These are phyloP conservation scores for Exophiala dermatitidis DNA, from an alignment of 2,329 filamentous ascomycete species.

Conservation along the genomic window DNA sequence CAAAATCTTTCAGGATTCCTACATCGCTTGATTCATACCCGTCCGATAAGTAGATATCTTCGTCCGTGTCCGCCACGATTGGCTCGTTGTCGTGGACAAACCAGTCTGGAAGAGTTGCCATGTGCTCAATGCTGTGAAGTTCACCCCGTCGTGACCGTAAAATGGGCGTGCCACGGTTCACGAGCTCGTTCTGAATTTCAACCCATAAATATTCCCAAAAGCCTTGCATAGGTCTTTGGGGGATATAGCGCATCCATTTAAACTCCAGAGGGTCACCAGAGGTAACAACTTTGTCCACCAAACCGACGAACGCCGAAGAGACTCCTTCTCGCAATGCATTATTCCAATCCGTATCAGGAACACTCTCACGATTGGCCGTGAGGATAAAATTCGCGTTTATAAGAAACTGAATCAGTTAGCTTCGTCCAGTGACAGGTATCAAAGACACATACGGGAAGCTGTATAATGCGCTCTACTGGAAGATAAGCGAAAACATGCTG, in stretches of 20 bases:
- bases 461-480: conserved; percentile 3
- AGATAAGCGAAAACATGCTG: conserved; percentile 17
- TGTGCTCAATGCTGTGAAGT: neutral
- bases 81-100: conserved; percentile 12
- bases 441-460: conserved; percentile 1
- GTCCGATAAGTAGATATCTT: conserved; percentile 13
- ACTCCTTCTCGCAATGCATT: neutral
- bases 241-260: conserved; percentile 17
- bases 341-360: conserved; percentile 11
- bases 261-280: conserved; percentile 3
- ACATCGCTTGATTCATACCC: conserved; percentile 5
- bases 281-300: neutral
- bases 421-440: neutral
- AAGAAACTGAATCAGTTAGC: conserved; percentile 7
- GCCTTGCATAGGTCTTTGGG: conserved; percentile 3
- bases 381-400: conserved; percentile 14
- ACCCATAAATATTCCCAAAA: conserved; percentile 9
- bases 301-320: neutral
- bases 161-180: neutral
- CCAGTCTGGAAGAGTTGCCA: conserved; percentile 7
- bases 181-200: neutral
- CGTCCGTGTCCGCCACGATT: conserved; percentile 4
- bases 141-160: conserved; percentile 3
- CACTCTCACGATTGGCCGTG: conserved; percentile 8
- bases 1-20: conserved; percentile 6